Conservation (phyloP, 2,329 filamentous ascomycete genomes). For the Davidsoniella virescens region DNA sequence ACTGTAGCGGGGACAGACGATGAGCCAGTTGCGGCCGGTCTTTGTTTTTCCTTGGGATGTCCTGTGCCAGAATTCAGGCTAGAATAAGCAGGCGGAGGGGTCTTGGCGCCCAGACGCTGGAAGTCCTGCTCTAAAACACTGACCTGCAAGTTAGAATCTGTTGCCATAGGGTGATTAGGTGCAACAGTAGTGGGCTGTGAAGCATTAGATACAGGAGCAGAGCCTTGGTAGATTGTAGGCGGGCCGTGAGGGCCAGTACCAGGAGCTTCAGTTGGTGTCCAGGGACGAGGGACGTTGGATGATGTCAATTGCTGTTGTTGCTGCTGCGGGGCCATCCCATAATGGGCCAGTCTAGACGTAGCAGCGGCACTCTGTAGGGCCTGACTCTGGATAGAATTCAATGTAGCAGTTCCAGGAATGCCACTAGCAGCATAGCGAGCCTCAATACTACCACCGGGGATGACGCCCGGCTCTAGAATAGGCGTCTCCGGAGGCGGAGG, state of each 20-base stretch:
- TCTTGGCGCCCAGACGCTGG: conserved; percentile 63
- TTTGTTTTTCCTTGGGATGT: conserved; percentile 69
- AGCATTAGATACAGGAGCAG: conserved; percentile 25
- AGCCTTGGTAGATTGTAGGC: conserved; percentile 80
- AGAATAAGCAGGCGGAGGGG: conserved; percentile 90
- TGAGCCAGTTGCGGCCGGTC: conserved; percentile 19
- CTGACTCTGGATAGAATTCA: conserved; percentile 48
- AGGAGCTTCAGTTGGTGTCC: conserved; percentile 88
- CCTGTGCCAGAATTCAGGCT: conserved; percentile 45
- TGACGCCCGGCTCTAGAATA: conserved; percentile 51
- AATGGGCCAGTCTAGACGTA: conserved; percentile 65
- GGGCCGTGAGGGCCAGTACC: conserved; percentile 77
- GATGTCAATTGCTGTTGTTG: background rate
- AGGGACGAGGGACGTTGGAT: conserved; percentile 43
- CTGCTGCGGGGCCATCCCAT: conserved; percentile 34
- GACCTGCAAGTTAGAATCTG: conserved; percentile 30
- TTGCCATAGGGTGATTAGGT: background rate
- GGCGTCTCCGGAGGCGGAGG: conserved; percentile 92
- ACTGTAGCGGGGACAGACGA: conserved; percentile 7
- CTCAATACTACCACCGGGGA: conserved; percentile 71
- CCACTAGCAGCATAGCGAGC: conserved; percentile 81
- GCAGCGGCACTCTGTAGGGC: conserved; percentile 55
- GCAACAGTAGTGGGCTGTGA: background rate
- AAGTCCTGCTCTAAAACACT: conserved; percentile 77
- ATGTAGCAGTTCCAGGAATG: conserved; percentile 69